Conservation (phyloP, 441 rosid species). For the Rhodomyrtus psidioides region DNA sequence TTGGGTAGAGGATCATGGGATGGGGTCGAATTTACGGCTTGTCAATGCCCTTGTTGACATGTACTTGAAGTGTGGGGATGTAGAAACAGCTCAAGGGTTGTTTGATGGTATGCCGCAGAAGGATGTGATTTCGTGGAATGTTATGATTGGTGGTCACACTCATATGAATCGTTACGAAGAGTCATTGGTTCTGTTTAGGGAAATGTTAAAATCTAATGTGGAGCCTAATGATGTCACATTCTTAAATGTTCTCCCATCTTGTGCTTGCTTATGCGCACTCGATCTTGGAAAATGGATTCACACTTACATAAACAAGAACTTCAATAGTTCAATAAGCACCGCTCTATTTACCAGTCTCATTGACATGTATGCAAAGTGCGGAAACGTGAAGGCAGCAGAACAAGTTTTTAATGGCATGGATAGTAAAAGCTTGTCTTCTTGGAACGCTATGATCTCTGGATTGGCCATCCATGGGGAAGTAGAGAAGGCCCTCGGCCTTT, state of each 20-base stretch:
- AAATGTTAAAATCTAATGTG: constrained; percentile 41
- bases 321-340: constrained; percentile 6
- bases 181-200: constrained; percentile 46
- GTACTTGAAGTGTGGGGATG: constrained; percentile 57
- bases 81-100: constrained; percentile 30
- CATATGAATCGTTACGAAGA: constrained; percentile 38
- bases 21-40: constrained; percentile 27
- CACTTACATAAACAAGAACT: constrained; percentile 51
- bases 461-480: constrained; percentile 66
- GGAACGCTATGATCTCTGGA: constrained; percentile 81
- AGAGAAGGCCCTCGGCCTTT: constrained; percentile 40
- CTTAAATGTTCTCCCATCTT: constrained; percentile 63
- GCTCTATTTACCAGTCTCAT: constrained; percentile 57
- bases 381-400: constrained; percentile 47
- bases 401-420: constrained; percentile 39
- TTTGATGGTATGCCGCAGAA: constrained; percentile 32
- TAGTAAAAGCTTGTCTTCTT: constrained; percentile 46
- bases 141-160: constrained; percentile 63
- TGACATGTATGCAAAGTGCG: constrained; percentile 80
- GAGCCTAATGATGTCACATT: constrained; percentile 61
- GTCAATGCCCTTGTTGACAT: constrained; percentile 56
- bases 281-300: constrained; percentile 81
- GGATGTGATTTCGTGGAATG: constrained; percentile 74
- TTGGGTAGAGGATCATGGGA: constrained; percentile 24
- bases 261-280: constrained; percentile 62